Evolutionary conservation across 2,329 filamentous ascomycete species (phyloP), one percentile per base, ranked within the genome.

Genomic region (Emmonsiellopsis sp.): DNA sequence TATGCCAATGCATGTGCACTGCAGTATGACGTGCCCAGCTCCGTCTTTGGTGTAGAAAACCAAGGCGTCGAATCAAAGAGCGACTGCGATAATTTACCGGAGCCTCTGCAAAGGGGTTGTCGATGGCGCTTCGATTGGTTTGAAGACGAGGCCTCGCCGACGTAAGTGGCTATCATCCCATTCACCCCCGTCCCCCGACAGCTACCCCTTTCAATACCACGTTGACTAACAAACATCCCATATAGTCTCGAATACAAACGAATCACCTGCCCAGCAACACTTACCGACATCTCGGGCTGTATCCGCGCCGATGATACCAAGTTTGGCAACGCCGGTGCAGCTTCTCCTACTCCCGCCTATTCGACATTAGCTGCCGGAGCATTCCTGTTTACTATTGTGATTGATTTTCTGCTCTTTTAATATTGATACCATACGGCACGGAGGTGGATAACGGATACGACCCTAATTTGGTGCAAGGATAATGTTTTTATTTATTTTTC

Each of bases 101-200:
- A 49, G 26, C 8, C 26, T 13, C n/a, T 49, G 13, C 46, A 20
- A 10, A 31, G n/a, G 6, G 46, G 46, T 2, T 49, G 46, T 32
- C 11, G 16, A 34, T 49, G 46, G 46, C 46, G 31, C n/a, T 49
- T 49, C 26, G 46, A 49, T n/a, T 49, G 46, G 46, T 49, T 49
- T 20, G 32, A 35, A 32, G 32, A 49, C 34, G 46, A 34, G 31
- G 7, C 31, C 9, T n/a, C 16, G n/a, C 46, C 46, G 9, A 37
- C 26, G 46, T 49, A 37, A 16, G 46, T 49, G 26, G n/a, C 35
- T 35, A 7, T 49, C 11, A 15, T 34, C 13, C 34, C 34, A 7
- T 37, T 16, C 5, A 3, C 1, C n/a, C n/a, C 11, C 11, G 16
- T 15, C 7, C 41, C n/a, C 6, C 16, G 7, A 49, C 15, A 2